phyloP scores from a whole-genome alignment of 2,329 filamentous ascomycete genomes.

The Sphaerulina vaccinii region DNA sequence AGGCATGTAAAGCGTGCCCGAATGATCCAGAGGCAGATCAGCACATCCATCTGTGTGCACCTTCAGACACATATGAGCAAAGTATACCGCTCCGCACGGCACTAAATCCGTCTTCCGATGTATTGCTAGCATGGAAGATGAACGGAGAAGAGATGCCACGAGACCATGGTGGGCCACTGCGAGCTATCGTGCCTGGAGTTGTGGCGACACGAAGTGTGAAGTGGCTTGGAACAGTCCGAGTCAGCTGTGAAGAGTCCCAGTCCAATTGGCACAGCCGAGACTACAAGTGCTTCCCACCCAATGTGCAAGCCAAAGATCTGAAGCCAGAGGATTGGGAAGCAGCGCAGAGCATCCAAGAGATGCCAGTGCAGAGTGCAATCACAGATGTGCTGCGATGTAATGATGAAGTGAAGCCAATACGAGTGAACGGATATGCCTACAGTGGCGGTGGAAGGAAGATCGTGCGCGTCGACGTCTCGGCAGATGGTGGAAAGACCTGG shows the following conservation, averaged over 20 bases:
- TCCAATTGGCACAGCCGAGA: constrained; percentile 66
- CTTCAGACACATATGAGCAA: constrained; percentile 27
- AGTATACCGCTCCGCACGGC: constrained; percentile 41
- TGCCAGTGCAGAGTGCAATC: constrained; percentile 67
- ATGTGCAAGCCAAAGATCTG: constrained; percentile 35
- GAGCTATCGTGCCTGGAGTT: constrained; percentile 60
- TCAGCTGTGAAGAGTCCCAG: constrained; percentile 65
- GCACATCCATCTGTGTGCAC: constrained; percentile 54
- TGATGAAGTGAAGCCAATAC: constrained; percentile 25
- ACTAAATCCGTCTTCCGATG: constrained; percentile 61
- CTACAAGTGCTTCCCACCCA: constrained; percentile 67
- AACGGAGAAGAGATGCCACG: constrained; percentile 63
- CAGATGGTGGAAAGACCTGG: constrained; percentile 65
- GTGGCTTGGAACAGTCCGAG: constrained; percentile 59
- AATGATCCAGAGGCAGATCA: constrained; percentile 39
- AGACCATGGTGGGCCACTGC: constrained; percentile 65
- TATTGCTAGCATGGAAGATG: constrained; percentile 70
- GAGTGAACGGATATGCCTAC: constrained; percentile 64
- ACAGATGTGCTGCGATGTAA: constrained; percentile 41
- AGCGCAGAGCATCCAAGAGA: constrained; percentile 65
- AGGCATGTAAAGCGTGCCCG: constrained; percentile 23
- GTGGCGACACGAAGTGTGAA: constrained; percentile 66
- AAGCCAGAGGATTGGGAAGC: constrained; percentile 59
- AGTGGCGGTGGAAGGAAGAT: constrained; percentile 66
- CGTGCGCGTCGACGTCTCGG: constrained; percentile 65